These are phyloP conservation scores for Trichoderma citrinoviride DNA, from an alignment of 2,329 filamentous ascomycete species.

Conservation along the genomic window DNA sequence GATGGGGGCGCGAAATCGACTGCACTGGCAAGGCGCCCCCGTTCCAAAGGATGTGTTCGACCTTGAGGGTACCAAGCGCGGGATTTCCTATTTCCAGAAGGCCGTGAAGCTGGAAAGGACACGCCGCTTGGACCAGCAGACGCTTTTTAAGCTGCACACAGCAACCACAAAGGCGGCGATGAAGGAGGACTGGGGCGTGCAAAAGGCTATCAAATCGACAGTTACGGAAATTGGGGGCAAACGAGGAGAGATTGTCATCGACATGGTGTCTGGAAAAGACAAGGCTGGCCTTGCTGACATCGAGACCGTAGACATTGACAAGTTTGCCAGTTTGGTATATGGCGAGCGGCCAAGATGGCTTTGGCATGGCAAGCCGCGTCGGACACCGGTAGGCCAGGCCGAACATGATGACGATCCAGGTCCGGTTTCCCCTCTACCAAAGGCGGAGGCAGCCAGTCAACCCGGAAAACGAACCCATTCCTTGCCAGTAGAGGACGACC, in stretches of 20 bases:
- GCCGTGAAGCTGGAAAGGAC: conserved; percentile 76
- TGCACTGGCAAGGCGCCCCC: conserved; percentile 80
- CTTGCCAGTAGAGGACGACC: conserved; percentile 52
- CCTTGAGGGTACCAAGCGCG: conserved; percentile 74
- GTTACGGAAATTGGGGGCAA: conserved; percentile 92
- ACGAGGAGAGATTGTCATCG: conserved; percentile 89
- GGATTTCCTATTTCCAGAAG: conserved; percentile 87
- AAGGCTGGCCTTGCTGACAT: conserved; percentile 89
- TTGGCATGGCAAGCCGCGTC: conserved; percentile 86
- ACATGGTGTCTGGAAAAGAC: conserved; percentile 84
- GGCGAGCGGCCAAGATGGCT: conserved; percentile 90
- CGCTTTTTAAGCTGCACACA: conserved; percentile 74
- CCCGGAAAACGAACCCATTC: conserved; percentile 51
- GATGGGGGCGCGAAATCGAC: conserved; percentile 83
- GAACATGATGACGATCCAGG: conserved; percentile 45
- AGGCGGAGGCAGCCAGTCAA: conserved; percentile 45
- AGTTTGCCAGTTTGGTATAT: conserved; percentile 71
- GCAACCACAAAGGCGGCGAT: conserved; percentile 87
- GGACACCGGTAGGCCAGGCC: conserved; percentile 50
- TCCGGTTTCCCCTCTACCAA: conserved; percentile 48
- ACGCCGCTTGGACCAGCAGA: conserved; percentile 77
- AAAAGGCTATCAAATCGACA: conserved; percentile 90
- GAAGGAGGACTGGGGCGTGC: conserved; percentile 88
- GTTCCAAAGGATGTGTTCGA: conserved; percentile 92
- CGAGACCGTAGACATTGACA: conserved; percentile 86